Conservation (phyloP, 1,139 yeast species). For the Yamadazyma spencermartinsiae region DNA sequence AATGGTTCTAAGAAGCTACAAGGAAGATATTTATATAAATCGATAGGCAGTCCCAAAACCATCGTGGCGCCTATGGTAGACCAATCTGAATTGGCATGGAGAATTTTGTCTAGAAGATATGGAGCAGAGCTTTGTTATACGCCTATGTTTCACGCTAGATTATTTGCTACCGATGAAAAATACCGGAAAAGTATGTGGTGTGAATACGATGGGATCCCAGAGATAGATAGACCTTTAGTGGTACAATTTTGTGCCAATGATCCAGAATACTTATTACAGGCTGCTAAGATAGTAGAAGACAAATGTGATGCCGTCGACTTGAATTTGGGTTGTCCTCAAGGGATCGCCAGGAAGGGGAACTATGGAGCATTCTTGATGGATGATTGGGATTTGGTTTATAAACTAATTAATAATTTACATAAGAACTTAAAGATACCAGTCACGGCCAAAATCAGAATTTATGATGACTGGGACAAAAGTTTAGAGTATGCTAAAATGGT, state of each 20-base stretch:
- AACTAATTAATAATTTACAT: conserved; percentile 71
- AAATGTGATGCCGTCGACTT: conserved; percentile 95
- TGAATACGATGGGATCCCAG: conserved; percentile 68
- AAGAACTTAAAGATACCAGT: conserved; percentile 79
- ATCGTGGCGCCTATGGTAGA: conserved; percentile 99
- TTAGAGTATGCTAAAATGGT: conserved; percentile 88
- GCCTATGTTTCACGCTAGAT: conserved; percentile 93
- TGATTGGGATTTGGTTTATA: conserved; percentile 84
- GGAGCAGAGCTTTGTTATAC: conserved; percentile 96
- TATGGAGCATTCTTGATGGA: conserved; percentile 97
- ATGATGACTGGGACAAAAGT: conserved; percentile 81
- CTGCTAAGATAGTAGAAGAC: conserved; percentile 78
- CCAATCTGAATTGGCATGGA: conserved; percentile 95
- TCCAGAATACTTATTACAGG: conserved; percentile 76
- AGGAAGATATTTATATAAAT: conserved; percentile 72
- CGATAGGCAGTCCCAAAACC: conserved; percentile 73
- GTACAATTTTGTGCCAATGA: conserved; percentile 98
- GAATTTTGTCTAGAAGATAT: conserved; percentile 78
- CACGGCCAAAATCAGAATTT: conserved; percentile 93
- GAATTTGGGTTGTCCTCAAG: conserved; percentile 97
- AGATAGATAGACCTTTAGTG: conserved; percentile 74
- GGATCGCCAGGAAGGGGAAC: conserved; percentile 91
- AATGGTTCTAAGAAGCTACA: conserved; percentile 20
- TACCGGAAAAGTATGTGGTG: conserved; percentile 80
- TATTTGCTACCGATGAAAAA: conserved; percentile 82